phyloP scores from a whole-genome alignment of 805 yeast species.

The Spencermartinsiella europaea region DNA sequence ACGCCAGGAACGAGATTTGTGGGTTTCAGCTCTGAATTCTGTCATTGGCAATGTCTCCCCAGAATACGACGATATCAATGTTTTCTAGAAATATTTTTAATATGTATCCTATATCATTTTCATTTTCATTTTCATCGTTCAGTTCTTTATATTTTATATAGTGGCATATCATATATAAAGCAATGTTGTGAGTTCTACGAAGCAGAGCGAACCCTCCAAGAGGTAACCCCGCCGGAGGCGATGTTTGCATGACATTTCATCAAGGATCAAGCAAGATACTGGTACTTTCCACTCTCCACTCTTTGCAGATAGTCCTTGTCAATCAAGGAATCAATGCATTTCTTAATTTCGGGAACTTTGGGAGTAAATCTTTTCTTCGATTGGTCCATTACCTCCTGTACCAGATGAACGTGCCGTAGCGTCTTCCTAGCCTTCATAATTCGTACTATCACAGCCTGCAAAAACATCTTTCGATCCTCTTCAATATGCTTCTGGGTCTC shows the following conservation, averaged over 20 bases:
- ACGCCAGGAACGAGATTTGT: constrained; percentile 72
- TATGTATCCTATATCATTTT: no score
- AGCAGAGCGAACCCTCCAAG: no score
- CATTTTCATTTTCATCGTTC: no score
- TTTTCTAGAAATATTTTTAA: constrained; percentile 1
- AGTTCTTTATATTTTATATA: no score
- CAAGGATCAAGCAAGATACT: constrained; percentile 60
- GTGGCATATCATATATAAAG: no score
- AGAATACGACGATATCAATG: constrained; percentile 18
- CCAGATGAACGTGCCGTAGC: constrained; percentile 70
- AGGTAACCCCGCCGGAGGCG: no score
- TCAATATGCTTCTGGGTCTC: constrained; percentile 76
- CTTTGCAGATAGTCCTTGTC: constrained; percentile 83
- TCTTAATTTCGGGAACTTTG: constrained; percentile 77
- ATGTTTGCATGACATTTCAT: not conserved
- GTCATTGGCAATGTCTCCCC: constrained; percentile 27
- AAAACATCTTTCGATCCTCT: constrained; percentile 76
- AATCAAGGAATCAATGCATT: constrained; percentile 76
- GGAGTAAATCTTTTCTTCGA: constrained; percentile 81
- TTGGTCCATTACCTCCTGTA: constrained; percentile 84
- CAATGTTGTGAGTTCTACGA: no score
- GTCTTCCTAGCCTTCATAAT: constrained; percentile 92
- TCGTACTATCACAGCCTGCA: constrained; percentile 91
- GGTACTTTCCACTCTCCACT: constrained; percentile 65
- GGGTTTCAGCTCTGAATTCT: constrained; percentile 51